Conservation (phyloP, 2,329 filamentous ascomycete genomes). For the Aspergillus ochraceus region DNA sequence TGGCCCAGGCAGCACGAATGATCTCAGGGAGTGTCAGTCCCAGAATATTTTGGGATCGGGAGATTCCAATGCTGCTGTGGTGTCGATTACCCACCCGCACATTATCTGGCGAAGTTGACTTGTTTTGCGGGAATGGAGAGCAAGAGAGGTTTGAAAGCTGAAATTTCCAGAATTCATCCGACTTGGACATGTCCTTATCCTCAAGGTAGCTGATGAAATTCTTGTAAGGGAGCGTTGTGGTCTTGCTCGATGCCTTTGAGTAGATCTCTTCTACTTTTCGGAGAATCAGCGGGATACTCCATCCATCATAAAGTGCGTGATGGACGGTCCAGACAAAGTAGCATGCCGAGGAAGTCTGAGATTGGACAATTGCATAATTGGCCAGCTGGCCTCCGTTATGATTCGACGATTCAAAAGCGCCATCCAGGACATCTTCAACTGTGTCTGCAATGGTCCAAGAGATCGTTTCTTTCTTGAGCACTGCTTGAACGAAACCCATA, state of each 20-base stretch:
- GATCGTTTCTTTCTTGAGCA: conserved; percentile 36
- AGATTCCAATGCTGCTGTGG: conserved; percentile 23
- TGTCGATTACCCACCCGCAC: conserved; percentile 27
- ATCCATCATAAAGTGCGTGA: conserved; percentile 55
- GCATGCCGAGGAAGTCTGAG: conserved; percentile 19
- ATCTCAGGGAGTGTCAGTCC: conserved; percentile 50
- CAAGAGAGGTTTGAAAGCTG: conserved; percentile 29
- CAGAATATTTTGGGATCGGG: conserved; percentile 17
- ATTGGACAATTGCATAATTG: conserved; percentile 37
- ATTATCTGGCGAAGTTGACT: conserved; percentile 19
- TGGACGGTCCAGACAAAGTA: conserved; percentile 54
- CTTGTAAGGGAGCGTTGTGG: conserved; percentile 22
- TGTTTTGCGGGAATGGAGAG: conserved; percentile 30
- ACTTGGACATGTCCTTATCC: conserved; percentile 26
- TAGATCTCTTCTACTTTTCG: conserved; percentile 40
- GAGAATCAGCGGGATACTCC: conserved; percentile 42
- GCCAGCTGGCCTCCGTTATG: conserved; percentile 37
- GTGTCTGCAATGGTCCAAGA: conserved; percentile 33
- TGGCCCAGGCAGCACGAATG: conserved; percentile 54
- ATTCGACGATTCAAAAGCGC: conserved; percentile 28
- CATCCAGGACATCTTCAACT: conserved; percentile 26
- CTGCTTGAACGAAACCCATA: conserved; percentile 41
- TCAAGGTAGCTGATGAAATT: conserved; percentile 34
- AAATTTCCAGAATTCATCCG: conserved; percentile 34
- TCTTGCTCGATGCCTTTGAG: conserved; percentile 8